Evolutionary conservation across 2,329 filamentous ascomycete species (phyloP), one percentile per base, ranked within the genome.

Genomic region (Chaetomiaceae sp.): DNA sequence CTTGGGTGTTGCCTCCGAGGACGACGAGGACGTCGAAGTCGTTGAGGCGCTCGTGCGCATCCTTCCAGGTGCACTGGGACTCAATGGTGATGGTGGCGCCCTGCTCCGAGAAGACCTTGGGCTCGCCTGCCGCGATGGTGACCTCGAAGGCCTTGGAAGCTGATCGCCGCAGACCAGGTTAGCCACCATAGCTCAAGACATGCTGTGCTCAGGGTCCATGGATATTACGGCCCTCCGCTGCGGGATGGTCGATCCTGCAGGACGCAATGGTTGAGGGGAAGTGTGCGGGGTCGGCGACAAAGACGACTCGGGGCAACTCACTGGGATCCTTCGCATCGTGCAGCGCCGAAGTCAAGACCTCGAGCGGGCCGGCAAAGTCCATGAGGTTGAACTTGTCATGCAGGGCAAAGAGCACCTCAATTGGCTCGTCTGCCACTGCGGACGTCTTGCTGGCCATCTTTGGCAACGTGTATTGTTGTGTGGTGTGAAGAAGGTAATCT

Each of bases 1-100:
- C 71, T 25, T 85, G 80, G 55, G 75, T 74, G 66, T 82, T 80
- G 66, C 89, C 89, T 65, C 89, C 89, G 25, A 90, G 79, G 60
- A 95, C 75, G 69, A 94, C 78, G 62, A 95, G 78, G 58, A 94
- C 78, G 69, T 95, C 89, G 68, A 88, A 91, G 60, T 91, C 86
- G 61, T 84, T 75, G 45, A 91, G 80, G 61, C 78, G 77, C 55
- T 89, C 81, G 71, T 89, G 80, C 57, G 88, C 89, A 66, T 92
- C 88, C 66, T 88, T 87, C 77, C 82, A 90, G 68, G 83, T 78
- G 69, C 91, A 84, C 71, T 94, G 85, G 58, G 87, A 83, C 64
- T 82, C 81, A 69, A 94, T 75, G 63, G 83, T 77, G 66, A 86
- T 75, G 63, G 83, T 77, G 66, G 86, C 79, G 61, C 88, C 88